Percentiles rank a stretch among this genome's conserved stretches.
phyloP scores from a whole-genome alignment of 768 basidiomycete species.

The Pilatotrama ljubarskyi region DNA sequence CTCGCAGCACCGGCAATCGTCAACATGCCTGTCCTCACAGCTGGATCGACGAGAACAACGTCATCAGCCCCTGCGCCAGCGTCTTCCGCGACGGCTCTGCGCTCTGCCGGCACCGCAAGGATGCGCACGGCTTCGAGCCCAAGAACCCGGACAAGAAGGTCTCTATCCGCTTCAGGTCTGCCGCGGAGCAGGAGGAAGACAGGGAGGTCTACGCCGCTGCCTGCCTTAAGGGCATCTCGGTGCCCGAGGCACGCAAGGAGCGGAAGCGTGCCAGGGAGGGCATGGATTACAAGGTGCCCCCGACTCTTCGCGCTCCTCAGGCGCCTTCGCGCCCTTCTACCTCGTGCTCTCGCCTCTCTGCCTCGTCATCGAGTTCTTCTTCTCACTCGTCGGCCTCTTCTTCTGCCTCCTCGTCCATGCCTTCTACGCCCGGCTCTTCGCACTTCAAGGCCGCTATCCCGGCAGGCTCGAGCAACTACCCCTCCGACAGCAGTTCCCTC shows the following conservation, averaged over 20 bases:
- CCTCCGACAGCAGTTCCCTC: background rate
- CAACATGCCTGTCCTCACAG: background rate
- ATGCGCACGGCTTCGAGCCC: background rate
- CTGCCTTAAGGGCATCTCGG: too few species aligned
- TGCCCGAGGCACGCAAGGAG: too few species aligned
- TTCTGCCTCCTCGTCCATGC: background rate
- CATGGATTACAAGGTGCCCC: too few species aligned
- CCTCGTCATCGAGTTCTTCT: background rate
- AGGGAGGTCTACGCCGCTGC: too few species aligned
- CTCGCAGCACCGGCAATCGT: background rate
- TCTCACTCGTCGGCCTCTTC: background rate
- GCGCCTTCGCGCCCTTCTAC: background rate
- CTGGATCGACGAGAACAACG: slow-evolving; percentile 1
- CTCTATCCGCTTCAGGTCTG: too few species aligned
- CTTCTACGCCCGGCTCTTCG: background rate
- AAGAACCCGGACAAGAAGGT: too few species aligned
- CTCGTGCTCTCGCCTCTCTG: background rate
- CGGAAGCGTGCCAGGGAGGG: too few species aligned
- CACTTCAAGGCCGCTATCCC: too few species aligned
- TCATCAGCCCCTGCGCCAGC: background rate
- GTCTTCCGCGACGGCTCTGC: background rate
- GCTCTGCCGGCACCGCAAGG: slow-evolving; percentile 3
- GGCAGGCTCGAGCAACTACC: too few species aligned
- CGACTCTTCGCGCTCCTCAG: background rate
- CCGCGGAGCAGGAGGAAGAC: too few species aligned